Conservation (phyloP, 2,329 filamentous ascomycete genomes). For the Leptographium flavum region DNA sequence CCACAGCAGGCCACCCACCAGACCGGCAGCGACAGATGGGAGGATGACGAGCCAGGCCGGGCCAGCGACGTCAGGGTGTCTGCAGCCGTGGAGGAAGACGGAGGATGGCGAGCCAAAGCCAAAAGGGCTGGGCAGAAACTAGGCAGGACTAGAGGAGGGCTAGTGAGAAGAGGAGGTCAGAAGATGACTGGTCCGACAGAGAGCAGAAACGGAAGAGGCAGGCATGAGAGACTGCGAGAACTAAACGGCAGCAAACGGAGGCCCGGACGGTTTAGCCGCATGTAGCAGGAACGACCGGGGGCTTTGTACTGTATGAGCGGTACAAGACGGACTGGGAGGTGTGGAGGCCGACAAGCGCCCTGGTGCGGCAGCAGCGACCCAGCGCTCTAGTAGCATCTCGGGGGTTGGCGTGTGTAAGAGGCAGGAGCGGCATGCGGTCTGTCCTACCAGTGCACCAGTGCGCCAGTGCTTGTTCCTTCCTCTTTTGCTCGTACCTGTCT, state of each 20-base stretch:
- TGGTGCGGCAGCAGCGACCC: slow-evolving; percentile 25
- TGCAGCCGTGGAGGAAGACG: not conserved
- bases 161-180: not conserved
- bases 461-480: not conserved
- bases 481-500: not conserved
- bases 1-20: too few species aligned
- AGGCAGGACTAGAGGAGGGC: not conserved
- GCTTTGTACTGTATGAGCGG: too few species aligned
- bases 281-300: too few species aligned
- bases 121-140: not conserved
- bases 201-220: slow-evolving; percentile 1
- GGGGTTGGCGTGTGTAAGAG: slow-evolving; percentile 5
- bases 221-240: not conserved
- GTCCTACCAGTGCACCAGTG: not conserved
- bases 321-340: too few species aligned
- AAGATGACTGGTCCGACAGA: too few species aligned
- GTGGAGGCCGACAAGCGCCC: slow-evolving; percentile 5
- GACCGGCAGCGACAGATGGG: too few species aligned
- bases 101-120: not conserved
- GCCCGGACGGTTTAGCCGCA: not conserved
- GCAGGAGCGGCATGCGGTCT: not conserved
- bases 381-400: slow-evolving; percentile 15
- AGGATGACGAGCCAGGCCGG: too few species aligned
- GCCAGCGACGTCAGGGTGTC: too few species aligned
- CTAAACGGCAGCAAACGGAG: not conserved